These are phyloP conservation scores for Sicyos edulis DNA, from an alignment of 306 rosid species.

Conservation along the genomic window DNA sequence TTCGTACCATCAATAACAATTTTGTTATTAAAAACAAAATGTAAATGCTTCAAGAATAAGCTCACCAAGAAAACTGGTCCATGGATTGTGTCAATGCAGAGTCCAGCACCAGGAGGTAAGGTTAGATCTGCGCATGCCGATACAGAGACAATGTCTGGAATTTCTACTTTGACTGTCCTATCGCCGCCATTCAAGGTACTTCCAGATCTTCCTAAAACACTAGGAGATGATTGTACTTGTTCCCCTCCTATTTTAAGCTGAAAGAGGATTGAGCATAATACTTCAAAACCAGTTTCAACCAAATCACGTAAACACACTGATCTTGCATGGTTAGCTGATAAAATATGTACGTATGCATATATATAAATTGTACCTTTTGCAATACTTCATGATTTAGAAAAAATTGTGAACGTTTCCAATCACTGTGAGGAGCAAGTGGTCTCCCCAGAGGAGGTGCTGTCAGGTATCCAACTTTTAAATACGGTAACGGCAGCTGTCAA, in stretches of 20 bases:
- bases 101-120: conserved; percentile 97
- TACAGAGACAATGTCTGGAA: conserved; percentile 83
- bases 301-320: not conserved
- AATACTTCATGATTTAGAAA: conserved; percentile 83
- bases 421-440: conserved; percentile 75
- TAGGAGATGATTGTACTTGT: conserved; percentile 42
- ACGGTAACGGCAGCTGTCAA: conserved; percentile 83
- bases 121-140: conserved; percentile 94
- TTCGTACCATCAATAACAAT: not conserved
- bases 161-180: conserved; percentile 60
- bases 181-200: conserved; percentile 53
- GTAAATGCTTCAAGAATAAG: not conserved
- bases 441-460: conserved; percentile 84
- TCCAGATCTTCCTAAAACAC: conserved; percentile 45
- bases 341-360: not conserved
- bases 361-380: conserved; percentile 51
- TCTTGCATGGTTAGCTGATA: not conserved
- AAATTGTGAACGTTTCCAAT: conserved; percentile 92
- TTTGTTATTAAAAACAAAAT: not conserved
- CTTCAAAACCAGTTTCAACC: conserved; percentile 1
- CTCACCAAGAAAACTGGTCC: conserved; percentile 86
- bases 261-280: conserved; percentile 2
- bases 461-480: conserved; percentile 86
- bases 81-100: conserved; percentile 70
- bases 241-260: conserved; percentile 56